These are phyloP conservation scores for Lumnitzera littorea DNA, from an alignment of 345 rosid species.

Conservation along the genomic window DNA sequence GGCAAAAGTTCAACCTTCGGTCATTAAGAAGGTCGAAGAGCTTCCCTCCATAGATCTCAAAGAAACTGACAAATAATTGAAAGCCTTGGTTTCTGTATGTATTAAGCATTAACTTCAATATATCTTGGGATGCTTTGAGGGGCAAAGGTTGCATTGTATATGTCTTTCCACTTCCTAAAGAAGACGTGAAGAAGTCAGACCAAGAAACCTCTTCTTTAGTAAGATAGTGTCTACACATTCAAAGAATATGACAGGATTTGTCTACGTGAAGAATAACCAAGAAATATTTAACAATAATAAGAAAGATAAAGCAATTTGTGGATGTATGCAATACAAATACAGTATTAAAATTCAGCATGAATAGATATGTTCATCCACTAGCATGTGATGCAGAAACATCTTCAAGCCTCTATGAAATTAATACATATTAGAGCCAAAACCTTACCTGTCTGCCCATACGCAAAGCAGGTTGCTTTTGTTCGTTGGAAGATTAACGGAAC, in stretches of 20 bases:
- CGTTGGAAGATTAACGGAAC: constrained; percentile 48
- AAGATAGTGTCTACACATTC: no score
- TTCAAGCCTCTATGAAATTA: neutral
- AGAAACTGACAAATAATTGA: constrained; percentile 53
- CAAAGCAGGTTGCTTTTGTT: constrained; percentile 61
- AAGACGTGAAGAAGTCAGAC: neutral
- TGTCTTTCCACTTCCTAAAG: constrained; percentile 64
- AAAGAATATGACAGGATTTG: no score
- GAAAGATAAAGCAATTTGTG: no score
- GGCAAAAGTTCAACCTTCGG: constrained; percentile 39
- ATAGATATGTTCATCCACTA: neutral
- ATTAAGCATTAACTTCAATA: constrained; percentile 40
- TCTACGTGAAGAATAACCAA: no score
- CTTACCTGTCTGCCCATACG: constrained; percentile 57
- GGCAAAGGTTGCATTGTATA: constrained; percentile 69
- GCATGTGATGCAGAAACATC: neutral
- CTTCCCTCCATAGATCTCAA: constrained; percentile 69
- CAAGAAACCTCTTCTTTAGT: neutral
- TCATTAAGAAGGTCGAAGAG: constrained; percentile 63
- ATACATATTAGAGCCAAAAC: neutral
- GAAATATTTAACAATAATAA: no score
- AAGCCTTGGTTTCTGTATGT: constrained; percentile 43
- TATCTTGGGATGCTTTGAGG: constrained; percentile 55
- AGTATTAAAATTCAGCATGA: no score
- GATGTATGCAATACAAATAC: no score